Evolutionary conservation across 2,329 filamentous ascomycete species (phyloP).

Genomic region (Venturia asperata): DNA sequence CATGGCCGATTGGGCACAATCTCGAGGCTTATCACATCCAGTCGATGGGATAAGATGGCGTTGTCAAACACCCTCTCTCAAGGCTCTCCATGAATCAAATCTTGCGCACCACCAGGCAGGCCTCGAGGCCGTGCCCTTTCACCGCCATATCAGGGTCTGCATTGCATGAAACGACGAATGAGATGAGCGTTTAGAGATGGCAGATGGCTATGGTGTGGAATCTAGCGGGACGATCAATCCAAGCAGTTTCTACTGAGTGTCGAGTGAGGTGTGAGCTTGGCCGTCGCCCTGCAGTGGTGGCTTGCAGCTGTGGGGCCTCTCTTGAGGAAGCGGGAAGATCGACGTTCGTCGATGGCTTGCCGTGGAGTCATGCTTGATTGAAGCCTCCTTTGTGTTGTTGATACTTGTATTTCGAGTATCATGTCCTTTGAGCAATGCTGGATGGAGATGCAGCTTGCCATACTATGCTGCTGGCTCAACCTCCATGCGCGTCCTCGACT

Average conservation of each 20-base stretch:
- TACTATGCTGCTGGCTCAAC: no score
- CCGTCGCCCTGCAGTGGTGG: background rate
- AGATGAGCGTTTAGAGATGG: background rate
- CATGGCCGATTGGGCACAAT: background rate
- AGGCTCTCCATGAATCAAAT: background rate
- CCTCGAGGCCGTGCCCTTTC: background rate
- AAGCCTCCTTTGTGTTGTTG: background rate
- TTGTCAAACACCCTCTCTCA: background rate
- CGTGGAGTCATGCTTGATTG: no score
- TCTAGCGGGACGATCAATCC: conserved; percentile 3
- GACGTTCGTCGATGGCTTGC: background rate
- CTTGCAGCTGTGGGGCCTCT: background rate
- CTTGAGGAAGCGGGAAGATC: background rate
- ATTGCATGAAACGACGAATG: conserved; percentile 9
- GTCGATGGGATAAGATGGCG: background rate
- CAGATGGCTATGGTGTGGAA: background rate
- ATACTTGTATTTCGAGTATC: background rate
- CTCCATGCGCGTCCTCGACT: background rate
- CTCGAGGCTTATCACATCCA: background rate
- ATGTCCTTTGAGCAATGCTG: background rate
- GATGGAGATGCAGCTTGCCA: background rate
- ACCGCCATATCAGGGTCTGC: background rate
- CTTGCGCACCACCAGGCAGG: background rate
- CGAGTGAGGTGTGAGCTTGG: conserved; percentile 3
- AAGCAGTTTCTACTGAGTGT: background rate